These are phyloP conservation scores for Malus hybrid DNA, from an alignment of 331 rosid genomes.

Conservation along the genomic window DNA sequence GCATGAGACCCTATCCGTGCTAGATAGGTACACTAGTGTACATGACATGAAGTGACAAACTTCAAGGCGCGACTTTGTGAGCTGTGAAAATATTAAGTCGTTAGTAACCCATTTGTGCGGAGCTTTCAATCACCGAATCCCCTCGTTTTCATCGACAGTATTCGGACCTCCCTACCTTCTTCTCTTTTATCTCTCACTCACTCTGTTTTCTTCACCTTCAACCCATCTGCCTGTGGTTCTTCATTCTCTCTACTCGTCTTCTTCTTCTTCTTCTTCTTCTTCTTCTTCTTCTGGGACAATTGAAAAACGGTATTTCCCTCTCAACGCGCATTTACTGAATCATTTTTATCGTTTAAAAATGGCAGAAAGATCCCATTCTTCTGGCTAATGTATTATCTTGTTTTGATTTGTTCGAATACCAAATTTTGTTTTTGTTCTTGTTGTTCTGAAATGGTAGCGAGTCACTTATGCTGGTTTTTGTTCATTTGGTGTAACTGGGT, in stretches of 20 bases:
- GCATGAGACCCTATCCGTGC: no score
- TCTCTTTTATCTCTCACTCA: background rate
- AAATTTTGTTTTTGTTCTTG: background rate
- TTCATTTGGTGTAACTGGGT: background rate
- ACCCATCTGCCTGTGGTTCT: background rate
- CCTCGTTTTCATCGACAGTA: constrained; percentile 54
- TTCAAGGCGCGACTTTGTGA: no score
- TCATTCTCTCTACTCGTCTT: background rate
- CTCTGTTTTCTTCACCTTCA: background rate
- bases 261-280: no score
- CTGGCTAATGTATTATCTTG: background rate
- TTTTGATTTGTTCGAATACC: background rate
- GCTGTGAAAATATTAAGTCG: no score
- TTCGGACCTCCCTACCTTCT: background rate
- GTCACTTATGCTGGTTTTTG: background rate
- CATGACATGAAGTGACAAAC: no score
- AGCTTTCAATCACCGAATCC: constrained; percentile 29
- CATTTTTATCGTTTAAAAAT: background rate
- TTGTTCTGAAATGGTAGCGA: background rate
- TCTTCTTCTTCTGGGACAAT: background rate
- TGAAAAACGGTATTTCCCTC: background rate
- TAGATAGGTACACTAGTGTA: no score
- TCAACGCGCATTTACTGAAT: background rate
- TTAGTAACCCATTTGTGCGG: constrained; percentile 27
- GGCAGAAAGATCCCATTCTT: background rate